A percentile compares a stretch with the other conserved stretches of the same genome.
Conservation (phyloP, 2,329 filamentous ascomycete genomes). For the Claviceps capensis region DNA sequence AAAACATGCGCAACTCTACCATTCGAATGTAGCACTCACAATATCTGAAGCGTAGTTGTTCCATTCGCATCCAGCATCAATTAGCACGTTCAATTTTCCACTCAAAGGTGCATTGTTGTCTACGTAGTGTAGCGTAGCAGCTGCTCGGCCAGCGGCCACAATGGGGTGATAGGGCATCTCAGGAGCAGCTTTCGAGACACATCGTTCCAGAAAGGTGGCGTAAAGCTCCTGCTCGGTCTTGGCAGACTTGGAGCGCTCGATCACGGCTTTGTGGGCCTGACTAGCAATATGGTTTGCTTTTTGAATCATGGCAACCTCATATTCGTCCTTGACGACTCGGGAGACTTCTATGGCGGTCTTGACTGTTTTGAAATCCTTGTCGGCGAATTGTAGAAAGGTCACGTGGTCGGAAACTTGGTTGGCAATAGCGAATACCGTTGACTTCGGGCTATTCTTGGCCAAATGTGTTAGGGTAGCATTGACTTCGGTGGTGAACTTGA, state of each 20-base stretch:
- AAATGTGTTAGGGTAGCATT: constrained; percentile 54
- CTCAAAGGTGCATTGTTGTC: constrained; percentile 58
- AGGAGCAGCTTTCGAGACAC: constrained; percentile 59
- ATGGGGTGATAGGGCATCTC: constrained; percentile 84
- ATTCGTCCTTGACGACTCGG: constrained; percentile 60
- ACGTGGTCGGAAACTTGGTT: constrained; percentile 61
- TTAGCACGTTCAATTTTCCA: constrained; percentile 63
- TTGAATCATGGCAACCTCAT: constrained; percentile 58
- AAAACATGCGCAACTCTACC: not conserved
- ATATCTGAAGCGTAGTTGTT: constrained; percentile 58
- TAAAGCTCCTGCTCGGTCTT: constrained; percentile 74
- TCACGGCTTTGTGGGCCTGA: constrained; percentile 50
- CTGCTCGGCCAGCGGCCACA: constrained; percentile 65
- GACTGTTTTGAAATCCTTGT: constrained; percentile 43
- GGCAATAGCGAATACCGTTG: constrained; percentile 60
- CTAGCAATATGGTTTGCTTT: constrained; percentile 59
- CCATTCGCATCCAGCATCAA: constrained; percentile 75
- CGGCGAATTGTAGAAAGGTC: constrained; percentile 56
- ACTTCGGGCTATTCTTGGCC: constrained; percentile 21
- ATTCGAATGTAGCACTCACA: constrained; percentile 20
- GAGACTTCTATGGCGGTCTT: constrained; percentile 54
- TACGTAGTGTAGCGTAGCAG: constrained; percentile 78
- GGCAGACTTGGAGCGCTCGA: constrained; percentile 47
- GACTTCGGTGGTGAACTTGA: constrained; percentile 58
- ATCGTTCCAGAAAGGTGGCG: constrained; percentile 63